phyloP scores from a whole-genome alignment of 129 eudicot genomes.

The Heracleum sosnowskyi region DNA sequence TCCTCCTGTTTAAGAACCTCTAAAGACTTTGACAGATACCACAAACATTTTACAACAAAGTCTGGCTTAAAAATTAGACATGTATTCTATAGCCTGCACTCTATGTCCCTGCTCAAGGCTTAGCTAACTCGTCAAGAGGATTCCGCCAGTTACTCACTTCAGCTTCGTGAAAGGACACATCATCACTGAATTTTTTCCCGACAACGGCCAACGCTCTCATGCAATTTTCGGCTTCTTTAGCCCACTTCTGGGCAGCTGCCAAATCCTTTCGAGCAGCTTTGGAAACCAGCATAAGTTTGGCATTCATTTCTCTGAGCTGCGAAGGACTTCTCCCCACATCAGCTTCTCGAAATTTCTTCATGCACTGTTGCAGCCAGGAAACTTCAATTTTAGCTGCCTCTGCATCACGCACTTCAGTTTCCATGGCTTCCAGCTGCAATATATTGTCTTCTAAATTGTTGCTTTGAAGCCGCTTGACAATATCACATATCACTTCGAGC shows the following conservation, averaged over 20 bases:
- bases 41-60: background rate
- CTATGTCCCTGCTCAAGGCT: background rate
- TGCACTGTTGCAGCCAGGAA: constrained; percentile 23
- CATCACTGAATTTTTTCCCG: constrained; percentile 17
- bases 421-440: constrained; percentile 15
- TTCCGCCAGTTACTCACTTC: constrained; percentile 4
- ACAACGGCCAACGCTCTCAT: constrained; percentile 26
- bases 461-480: constrained; percentile 19
- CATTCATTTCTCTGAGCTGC: constrained; percentile 17
- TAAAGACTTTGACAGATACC: background rate
- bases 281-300: constrained; percentile 10
- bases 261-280: constrained; percentile 27
- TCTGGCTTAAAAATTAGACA: background rate
- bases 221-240: constrained; percentile 26
- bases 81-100: background rate
- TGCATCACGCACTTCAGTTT: constrained; percentile 16
- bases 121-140: background rate
- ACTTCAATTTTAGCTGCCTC: constrained; percentile 22
- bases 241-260: constrained; percentile 16
- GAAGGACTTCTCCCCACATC: background rate
- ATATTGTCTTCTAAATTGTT: background rate
- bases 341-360: background rate
- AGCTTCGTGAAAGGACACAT: constrained; percentile 18
- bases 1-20: background rate
- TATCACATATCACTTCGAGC: constrained; percentile 22